These are phyloP conservation scores for Saccharomycopsis fermentans DNA, from an alignment of 805 yeast genomes.

Conservation along the genomic window DNA sequence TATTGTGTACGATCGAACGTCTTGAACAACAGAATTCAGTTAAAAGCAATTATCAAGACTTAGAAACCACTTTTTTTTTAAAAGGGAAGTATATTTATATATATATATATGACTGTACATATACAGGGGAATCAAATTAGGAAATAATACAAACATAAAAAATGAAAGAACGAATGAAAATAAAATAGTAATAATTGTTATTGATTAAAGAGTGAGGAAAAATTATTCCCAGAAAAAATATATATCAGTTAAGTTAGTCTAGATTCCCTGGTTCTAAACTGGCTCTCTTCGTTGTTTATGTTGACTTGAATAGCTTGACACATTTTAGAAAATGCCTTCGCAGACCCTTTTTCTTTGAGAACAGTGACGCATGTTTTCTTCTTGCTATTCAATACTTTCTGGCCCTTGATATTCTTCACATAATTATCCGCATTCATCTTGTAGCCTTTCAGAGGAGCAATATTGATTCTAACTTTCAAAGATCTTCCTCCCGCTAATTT, in stretches of 20 bases:
- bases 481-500: constrained; percentile 36
- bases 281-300: constrained; percentile 34
- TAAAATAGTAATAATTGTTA: not conserved
- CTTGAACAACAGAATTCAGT: no score
- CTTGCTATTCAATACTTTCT: constrained; percentile 23
- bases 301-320: constrained; percentile 34
- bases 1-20: no score
- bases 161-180: not conserved
- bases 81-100: not conserved
- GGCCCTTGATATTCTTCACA: not conserved
- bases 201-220: not conserved
- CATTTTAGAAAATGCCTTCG: constrained; percentile 36
- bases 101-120: not conserved
- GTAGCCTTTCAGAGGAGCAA: constrained; percentile 21
- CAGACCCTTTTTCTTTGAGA: constrained; percentile 35
- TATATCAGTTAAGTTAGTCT: not conserved
- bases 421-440: constrained; percentile 1
- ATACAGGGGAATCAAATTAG: not conserved
- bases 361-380: constrained; percentile 33
- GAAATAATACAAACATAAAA: not conserved
- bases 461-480: constrained; percentile 36
- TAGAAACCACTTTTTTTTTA: no score
- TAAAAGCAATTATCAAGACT: no score
- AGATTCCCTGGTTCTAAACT: constrained; percentile 12
- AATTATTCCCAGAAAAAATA: no score